These are phyloP conservation scores for Kodamaea kakaduensis DNA, from an alignment of 805 yeast species.

Conservation along the genomic window DNA sequence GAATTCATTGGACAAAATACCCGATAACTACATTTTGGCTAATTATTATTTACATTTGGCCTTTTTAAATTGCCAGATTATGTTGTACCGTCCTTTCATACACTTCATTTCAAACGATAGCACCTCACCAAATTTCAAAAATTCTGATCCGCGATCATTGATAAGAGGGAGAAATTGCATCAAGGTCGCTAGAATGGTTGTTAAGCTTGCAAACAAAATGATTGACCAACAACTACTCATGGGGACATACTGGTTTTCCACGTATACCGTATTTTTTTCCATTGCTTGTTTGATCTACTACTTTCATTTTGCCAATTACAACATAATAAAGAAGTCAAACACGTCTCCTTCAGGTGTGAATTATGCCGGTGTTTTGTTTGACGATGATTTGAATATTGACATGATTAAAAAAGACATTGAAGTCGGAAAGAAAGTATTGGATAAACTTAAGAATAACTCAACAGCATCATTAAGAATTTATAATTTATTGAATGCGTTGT, in stretches of 20 bases:
- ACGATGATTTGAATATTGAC: conserved; percentile 45
- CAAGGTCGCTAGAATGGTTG: conserved; percentile 77
- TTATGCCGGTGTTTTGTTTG: conserved; percentile 43
- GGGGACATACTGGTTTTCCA: conserved; percentile 90
- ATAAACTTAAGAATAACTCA: conserved; percentile 65
- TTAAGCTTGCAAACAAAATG: conserved; percentile 77
- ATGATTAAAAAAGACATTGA: conserved; percentile 72
- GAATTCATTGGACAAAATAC: conserved; percentile 21
- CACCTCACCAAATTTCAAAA: conserved; percentile 15
- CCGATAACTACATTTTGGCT: conserved; percentile 63
- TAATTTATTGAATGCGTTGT: conserved; percentile 71
- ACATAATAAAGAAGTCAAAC: conserved; percentile 16
- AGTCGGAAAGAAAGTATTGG: conserved; percentile 70
- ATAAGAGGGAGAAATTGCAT: conserved; percentile 80
- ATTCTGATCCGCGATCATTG: conserved; percentile 54
- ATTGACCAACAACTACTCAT: conserved; percentile 63
- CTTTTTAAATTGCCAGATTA: conserved; percentile 72
- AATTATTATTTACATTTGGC: conserved; percentile 70
- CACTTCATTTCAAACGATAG: conserved; percentile 67
- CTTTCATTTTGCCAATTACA: conserved; percentile 50
- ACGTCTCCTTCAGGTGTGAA: conserved; percentile 25
- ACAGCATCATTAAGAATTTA: conserved; percentile 79
- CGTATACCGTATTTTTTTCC: conserved; percentile 83
- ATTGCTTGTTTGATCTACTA: conserved; percentile 84
- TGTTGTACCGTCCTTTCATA: conserved; percentile 82